These are phyloP conservation scores for Protostelium mycophagum DNA, from an alignment of 78 protist species.

Conservation along the genomic window DNA sequence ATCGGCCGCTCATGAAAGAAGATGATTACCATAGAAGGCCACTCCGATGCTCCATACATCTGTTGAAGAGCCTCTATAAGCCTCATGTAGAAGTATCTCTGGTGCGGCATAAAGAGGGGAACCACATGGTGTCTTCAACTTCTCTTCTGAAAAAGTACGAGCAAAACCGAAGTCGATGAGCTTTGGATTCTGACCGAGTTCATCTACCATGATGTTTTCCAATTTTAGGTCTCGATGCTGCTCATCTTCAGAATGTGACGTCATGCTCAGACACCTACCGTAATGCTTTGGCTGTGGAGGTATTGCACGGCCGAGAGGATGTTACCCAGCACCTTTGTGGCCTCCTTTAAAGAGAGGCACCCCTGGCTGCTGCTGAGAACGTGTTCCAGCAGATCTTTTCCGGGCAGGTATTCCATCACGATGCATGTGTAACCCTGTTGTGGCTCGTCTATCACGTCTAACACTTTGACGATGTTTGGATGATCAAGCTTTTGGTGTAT, in stretches of 20 bases:
- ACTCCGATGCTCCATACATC: conserved; percentile 94
- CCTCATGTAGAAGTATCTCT: conserved; percentile 65
- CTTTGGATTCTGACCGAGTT: conserved; percentile 67
- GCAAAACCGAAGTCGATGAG: conserved; percentile 87
- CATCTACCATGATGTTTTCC: conserved; percentile 84
- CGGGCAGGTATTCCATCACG: conserved; percentile 34
- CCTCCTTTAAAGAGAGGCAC: conserved; percentile 35
- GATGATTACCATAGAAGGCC: conserved; percentile 75
- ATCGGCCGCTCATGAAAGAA: too few species aligned
- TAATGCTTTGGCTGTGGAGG: too few species aligned
- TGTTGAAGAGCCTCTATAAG: conserved; percentile 74
- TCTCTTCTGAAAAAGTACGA: conserved; percentile 62
- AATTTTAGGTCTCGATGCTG: conserved; percentile 80
- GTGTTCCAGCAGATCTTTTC: conserved; percentile 60
- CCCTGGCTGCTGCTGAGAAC: conserved; percentile 20
- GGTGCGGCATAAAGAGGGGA: conserved; percentile 85
- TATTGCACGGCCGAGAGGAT: conserved; percentile 56
- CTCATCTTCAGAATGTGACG: conserved; percentile 46
- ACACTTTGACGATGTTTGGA: conserved; percentile 60
- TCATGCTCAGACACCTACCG: too few species aligned
- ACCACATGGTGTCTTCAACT: conserved; percentile 85
- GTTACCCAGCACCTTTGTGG: conserved; percentile 44
- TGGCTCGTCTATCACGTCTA: conserved; percentile 32
- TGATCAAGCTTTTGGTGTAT: too few species aligned
- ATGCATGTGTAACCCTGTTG: conserved; percentile 20